Percentiles rank a stretch among this genome's conserved stretches.
Conservation (phyloP, 2,329 filamentous ascomycete species). For the Aspergillus puulaauensis region DNA sequence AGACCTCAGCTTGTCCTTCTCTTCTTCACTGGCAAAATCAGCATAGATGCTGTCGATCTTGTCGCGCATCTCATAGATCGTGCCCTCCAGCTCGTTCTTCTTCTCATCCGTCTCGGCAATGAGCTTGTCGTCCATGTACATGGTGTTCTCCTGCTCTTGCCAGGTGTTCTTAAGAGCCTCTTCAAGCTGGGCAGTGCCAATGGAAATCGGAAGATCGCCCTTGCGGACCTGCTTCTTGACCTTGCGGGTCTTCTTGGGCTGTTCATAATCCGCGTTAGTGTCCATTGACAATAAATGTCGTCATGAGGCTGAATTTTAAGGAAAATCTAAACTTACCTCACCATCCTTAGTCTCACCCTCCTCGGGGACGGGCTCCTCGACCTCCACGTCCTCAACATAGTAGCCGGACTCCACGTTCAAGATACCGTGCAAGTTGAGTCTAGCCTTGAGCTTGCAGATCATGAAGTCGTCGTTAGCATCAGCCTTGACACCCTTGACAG, state of each 20-base stretch:
- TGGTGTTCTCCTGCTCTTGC: conserved; percentile 78
- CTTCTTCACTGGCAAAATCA: conserved; percentile 84
- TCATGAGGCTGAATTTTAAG: conserved; percentile 14
- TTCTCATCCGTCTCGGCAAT: conserved; percentile 98
- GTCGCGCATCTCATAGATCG: conserved; percentile 94
- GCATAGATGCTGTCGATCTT: conserved; percentile 92
- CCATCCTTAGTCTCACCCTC: conserved; percentile 55
- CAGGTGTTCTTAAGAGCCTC: conserved; percentile 63
- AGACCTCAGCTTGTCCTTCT: conserved; percentile 81
- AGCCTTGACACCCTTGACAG: conserved; percentile 94
- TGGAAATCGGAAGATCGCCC: conserved; percentile 85
- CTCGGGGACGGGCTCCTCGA: conserved; percentile 87
- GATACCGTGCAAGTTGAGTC: conserved; percentile 93
- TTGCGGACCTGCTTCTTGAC: conserved; percentile 99
- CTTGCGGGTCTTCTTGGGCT: conserved; percentile 84
- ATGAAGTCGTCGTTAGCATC: conserved; percentile 96
- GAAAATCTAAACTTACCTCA: conserved; percentile 39
- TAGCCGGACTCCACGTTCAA: conserved; percentile 96
- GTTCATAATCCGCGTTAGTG: conserved; percentile 67
- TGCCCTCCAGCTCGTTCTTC: conserved; percentile 99
- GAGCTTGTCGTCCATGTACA: conserved; percentile 98
- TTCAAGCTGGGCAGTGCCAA: conserved; percentile 80
- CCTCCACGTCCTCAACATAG: conserved; percentile 95
- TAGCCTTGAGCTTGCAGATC: conserved; percentile 99
- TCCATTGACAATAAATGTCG: conserved; percentile 70